These are phyloP conservation scores for Sisymbrium irio DNA, from an alignment of 345 rosid species.

Conservation along the genomic window DNA sequence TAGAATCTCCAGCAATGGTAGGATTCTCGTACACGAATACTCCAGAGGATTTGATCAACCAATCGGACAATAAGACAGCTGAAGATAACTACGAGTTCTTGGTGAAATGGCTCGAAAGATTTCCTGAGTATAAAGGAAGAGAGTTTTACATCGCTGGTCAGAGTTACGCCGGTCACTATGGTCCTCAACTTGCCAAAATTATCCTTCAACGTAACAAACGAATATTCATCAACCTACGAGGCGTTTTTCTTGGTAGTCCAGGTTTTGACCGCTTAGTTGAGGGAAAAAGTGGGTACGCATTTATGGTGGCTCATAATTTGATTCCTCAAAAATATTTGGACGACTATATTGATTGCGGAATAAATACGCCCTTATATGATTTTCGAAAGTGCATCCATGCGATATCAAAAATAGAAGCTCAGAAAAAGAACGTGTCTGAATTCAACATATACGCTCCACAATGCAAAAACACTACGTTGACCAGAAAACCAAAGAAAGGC, in stretches of 20 bases:
- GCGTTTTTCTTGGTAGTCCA: constrained; percentile 40
- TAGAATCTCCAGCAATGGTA: constrained; percentile 49
- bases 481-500: constrained; percentile 43
- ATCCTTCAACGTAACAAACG: constrained; percentile 52
- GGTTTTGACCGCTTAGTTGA: not conserved
- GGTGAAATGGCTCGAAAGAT: not conserved
- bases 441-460: constrained; percentile 68
- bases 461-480: constrained; percentile 40
- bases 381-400: not conserved
- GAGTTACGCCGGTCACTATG: not conserved
- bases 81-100: constrained; percentile 49
- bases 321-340: constrained; percentile 56
- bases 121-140: not conserved
- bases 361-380: not conserved
- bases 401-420: not conserved
- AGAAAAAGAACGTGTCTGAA: constrained; percentile 38
- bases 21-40: constrained; percentile 63
- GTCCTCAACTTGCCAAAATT: constrained; percentile 54
- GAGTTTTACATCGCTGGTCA: not conserved
- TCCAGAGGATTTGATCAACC: constrained; percentile 27
- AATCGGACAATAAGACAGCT: constrained; percentile 49
- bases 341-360: not conserved
- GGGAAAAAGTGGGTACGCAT: not conserved
- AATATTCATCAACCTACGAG: constrained; percentile 56
- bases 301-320: constrained; percentile 67